Base-by-base conservation (phyloP, 2,329 filamentous ascomycete species). In the Cercospora canescens region DNA sequence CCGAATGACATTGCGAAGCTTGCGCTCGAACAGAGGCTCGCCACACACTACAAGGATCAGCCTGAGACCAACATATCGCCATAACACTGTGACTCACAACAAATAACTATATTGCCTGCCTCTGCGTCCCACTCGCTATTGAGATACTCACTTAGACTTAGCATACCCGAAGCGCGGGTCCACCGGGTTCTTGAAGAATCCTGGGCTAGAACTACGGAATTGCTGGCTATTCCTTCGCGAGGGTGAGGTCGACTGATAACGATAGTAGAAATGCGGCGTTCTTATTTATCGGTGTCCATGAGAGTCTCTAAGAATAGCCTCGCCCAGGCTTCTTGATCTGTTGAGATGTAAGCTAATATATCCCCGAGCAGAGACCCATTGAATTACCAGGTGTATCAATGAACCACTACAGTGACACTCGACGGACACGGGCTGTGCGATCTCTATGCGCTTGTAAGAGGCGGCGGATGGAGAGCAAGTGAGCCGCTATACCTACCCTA, bases 101-200 rank as follows among this genome's bases (percentile, higher is more conserved):
- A 67, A 37, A 67, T 11, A n/a, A 55, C 64, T 26, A 64, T 67
- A 34, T 55, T 60, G 5, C 64, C 64, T 14, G 61, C 64, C n/a
- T 67, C 64, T 41, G 39, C 64, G n/a, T 21, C 28, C 16, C 14
- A 67, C 28, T 67, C 64, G 24, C 35, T 37, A 16, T 35, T 60
- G 6, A 67, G 14, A n/a, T 52, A 14, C 60, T 57, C 41, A 14
- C 18, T 16, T 18, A 67, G 18, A 28, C 59, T 62, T 21, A 60
- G 18, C 12, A 21, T 9, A 21, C 34, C 34, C 9, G 21, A 34
- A 50, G 18, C 39, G 28, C 45, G 30, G 48, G n/a, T 54, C 18
- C 34, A 55, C n/a, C 34, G 30, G 32, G 55, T 18, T 60, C 54
- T 64, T 55, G 24, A 32, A 45, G 60, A 26, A 55, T 18, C 16